Conservation (phyloP, 1,284 basidiomycete genomes). For the Cryptococcus sp. region DNA sequence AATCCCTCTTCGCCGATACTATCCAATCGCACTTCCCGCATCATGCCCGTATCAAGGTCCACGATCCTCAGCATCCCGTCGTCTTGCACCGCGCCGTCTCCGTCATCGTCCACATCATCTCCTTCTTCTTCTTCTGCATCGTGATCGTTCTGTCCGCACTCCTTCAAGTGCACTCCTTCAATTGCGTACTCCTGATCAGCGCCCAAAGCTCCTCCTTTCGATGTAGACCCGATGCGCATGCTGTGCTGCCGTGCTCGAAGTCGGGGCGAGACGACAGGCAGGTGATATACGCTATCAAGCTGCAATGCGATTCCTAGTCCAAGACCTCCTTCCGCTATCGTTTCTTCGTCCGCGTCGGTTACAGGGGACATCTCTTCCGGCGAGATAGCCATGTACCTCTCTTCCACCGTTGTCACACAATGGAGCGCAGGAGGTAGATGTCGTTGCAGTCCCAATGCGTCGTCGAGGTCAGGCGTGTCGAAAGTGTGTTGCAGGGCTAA, state of each 20-base stretch:
- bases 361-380: background rate
- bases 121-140: background rate
- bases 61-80: conserved; percentile 1
- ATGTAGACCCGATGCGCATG: background rate
- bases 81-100: background rate
- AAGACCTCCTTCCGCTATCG: conserved; percentile 4
- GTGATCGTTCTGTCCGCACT: background rate
- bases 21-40: conserved; percentile 10
- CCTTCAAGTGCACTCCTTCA: background rate
- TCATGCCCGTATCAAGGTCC: conserved; percentile 16
- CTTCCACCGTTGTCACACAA: background rate
- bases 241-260: background rate
- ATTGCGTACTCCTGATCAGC: background rate
- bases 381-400: background rate
- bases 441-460: conserved; percentile 5
- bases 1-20: conserved; percentile 1
- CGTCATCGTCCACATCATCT: background rate
- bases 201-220: background rate
- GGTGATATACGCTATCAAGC: conserved; percentile 11
- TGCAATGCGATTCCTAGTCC: conserved; percentile 11
- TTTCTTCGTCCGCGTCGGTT: background rate
- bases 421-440: background rate
- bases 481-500: conserved; percentile 10
- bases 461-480: conserved; percentile 21
- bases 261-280: conserved; percentile 10